phyloP scores from a whole-genome alignment of 2,329 filamentous ascomycete species.

The Didymosphaeria variabile region DNA sequence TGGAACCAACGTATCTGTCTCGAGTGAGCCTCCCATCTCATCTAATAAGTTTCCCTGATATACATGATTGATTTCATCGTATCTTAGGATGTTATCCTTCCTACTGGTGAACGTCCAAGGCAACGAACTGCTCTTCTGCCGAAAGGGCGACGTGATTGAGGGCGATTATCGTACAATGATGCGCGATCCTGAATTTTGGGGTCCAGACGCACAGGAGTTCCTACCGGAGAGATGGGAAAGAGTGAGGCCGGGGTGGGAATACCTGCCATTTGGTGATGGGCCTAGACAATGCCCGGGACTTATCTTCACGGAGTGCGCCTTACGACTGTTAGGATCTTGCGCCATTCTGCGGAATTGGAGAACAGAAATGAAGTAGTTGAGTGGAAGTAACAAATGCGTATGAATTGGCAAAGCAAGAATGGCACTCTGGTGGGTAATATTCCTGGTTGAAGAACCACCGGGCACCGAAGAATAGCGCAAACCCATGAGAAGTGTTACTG shows the following conservation, averaged over 20 bases:
- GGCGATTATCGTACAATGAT: slow-evolving; percentile 20
- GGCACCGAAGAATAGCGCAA: too few relatives aligned
- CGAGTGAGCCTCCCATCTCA: neutral
- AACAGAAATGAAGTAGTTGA: slow-evolving; percentile 18
- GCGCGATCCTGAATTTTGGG: slow-evolving; percentile 22
- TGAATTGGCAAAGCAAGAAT: slow-evolving; percentile 25
- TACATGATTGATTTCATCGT: neutral
- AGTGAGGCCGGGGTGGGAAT: slow-evolving; percentile 21
- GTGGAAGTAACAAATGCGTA: slow-evolving; percentile 27
- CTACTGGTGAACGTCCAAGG: slow-evolving; percentile 19
- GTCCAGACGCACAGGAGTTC: slow-evolving; percentile 21
- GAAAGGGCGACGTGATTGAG: slow-evolving; percentile 23
- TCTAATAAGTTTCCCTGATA: neutral
- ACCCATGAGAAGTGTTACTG: too few relatives aligned
- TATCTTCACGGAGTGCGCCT: slow-evolving; percentile 20
- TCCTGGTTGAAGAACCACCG: neutral
- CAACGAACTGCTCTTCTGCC: slow-evolving; percentile 16
- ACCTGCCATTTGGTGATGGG: slow-evolving; percentile 24
- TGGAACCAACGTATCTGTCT: slow-evolving; percentile 15
- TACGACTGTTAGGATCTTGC: slow-evolving; percentile 10
- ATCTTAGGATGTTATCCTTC: slow-evolving; percentile 12
- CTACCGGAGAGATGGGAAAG: slow-evolving; percentile 27
- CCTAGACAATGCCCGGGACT: slow-evolving; percentile 24
- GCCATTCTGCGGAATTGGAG: slow-evolving; percentile 18
- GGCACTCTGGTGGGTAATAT: slow-evolving; percentile 16